A percentile compares a stretch with the other conserved stretches of the same genome.
phyloP scores from a whole-genome alignment of 345 rosid species.

The Adansonia digitata region DNA sequence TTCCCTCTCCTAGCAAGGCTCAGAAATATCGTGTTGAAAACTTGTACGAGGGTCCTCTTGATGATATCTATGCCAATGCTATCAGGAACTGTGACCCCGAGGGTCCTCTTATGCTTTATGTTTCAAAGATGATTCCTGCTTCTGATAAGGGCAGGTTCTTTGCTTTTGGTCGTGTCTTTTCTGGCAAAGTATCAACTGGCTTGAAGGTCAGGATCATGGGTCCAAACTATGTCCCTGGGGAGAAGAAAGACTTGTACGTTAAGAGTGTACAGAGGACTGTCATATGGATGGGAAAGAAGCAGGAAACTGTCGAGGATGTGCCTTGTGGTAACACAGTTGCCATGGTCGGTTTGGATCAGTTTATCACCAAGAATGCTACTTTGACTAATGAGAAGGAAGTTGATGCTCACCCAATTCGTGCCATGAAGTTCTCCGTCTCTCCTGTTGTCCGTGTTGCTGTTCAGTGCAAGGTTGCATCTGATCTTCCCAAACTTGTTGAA shows the following conservation, averaged over 20 bases:
- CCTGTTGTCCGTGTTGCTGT: too few species aligned
- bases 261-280: slow-evolving; percentile 55
- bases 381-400: slow-evolving; percentile 67
- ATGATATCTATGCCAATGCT: slow-evolving; percentile 39
- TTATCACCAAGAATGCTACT: slow-evolving; percentile 64
- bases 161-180: too few species aligned
- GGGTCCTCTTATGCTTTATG: too few species aligned
- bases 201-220: slow-evolving; percentile 77
- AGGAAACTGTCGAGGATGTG: slow-evolving; percentile 56
- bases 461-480: too few species aligned
- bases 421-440: slow-evolving; percentile 77
- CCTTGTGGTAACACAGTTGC: too few species aligned
- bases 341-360: slow-evolving; percentile 54
- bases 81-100: too few species aligned
- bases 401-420: slow-evolving; percentile 74
- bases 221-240: slow-evolving; percentile 67
- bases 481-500: too few species aligned
- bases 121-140: too few species aligned
- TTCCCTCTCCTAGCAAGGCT: slow-evolving; percentile 46
- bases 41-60: slow-evolving; percentile 49
- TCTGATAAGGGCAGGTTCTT: too few species aligned
- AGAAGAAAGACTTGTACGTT: slow-evolving; percentile 69
- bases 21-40: slow-evolving; percentile 65
- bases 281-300: slow-evolving; percentile 60
- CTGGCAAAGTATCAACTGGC: slow-evolving; percentile 62